These are phyloP conservation scores for Apocynum venetum DNA, from an alignment of 257 asterid species.

Conservation along the genomic window DNA sequence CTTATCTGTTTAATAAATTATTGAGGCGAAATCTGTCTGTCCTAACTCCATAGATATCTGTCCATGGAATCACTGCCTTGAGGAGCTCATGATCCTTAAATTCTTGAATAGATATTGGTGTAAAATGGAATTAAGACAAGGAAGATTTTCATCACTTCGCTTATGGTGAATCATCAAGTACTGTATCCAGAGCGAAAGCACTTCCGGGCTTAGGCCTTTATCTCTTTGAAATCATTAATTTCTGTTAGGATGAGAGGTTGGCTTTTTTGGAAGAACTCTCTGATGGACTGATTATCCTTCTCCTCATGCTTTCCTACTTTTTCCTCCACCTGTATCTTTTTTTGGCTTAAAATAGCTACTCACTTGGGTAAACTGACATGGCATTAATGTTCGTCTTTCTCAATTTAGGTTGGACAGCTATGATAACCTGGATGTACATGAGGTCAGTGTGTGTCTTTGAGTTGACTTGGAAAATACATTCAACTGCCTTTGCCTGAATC, in stretches of 20 bases:
- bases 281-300: conserved; percentile 2
- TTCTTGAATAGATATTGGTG: neutral
- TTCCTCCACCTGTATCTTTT: neutral
- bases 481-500: conserved; percentile 7
- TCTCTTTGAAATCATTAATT: neutral
- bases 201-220: too few relatives aligned
- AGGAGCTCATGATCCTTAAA: neutral
- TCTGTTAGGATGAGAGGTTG: conserved; percentile 7
- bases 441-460: conserved; percentile 26
- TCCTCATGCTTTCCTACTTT: neutral
- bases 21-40: neutral
- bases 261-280: conserved; percentile 5
- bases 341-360: neutral
- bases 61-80: neutral
- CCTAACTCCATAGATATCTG: too few relatives aligned
- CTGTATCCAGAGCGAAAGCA: neutral
- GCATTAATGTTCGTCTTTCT: conserved; percentile 12
- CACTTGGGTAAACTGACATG: conserved; percentile 14
- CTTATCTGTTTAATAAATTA: neutral
- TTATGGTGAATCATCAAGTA: neutral
- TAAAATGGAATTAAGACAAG: neutral
- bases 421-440: conserved; percentile 30
- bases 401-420: conserved; percentile 40
- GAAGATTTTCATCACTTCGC: neutral
- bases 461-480: neutral